Base-by-base conservation (phyloP, 2,329 filamentous ascomycete genomes). In the Colletotrichum agaves region DNA sequence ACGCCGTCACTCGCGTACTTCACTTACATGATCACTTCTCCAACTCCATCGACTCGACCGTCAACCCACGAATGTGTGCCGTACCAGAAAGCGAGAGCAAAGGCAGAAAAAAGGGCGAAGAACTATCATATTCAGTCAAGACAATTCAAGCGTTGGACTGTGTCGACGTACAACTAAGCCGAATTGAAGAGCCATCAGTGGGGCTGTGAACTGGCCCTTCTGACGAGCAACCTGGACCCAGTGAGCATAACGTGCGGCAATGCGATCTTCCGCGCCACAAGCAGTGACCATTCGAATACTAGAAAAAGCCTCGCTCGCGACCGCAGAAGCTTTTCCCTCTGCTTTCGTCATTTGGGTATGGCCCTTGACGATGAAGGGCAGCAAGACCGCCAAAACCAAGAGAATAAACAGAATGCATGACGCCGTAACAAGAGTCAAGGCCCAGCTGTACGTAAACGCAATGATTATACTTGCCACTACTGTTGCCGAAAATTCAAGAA, bases 71-170 rank as follows among this genome's bases (percentile, higher is more conserved):
- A 81, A 71, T 83, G 85, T 50, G 84, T 83, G 3, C 88, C 89
- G 70, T 85, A 90, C 87, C 87, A 91, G 69, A 91, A 91, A 7
- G 84, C 80, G 21, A 90, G 79, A 1, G 83, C 85, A 69, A 90
- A 89, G 0, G 84, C 80, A 3, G 78, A 75, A 63, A 84, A 87
- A 0, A 86, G 74, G 3, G 81, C 82, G 58, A 89, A 88, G 76
- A 88, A 88, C 78, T 83, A 41, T 37, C 2, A 41, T 5, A 7
- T 3, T 27, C 6, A 37, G 35, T 75, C 58, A 74, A 72, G 31
- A 44, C 17, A 27, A 66, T 50, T 21, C 33, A 19, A 11, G 10
- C 8, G 7, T 21, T 15, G 1, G 8, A 33, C 12, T 35, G 1
- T 58, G 37, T 60, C 62, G 73, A 69, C 76, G 46, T 69, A 81